These are phyloP conservation scores for Collybiopsis confluens DNA, from an alignment of 768 basidiomycete species.

Conservation along the genomic window DNA sequence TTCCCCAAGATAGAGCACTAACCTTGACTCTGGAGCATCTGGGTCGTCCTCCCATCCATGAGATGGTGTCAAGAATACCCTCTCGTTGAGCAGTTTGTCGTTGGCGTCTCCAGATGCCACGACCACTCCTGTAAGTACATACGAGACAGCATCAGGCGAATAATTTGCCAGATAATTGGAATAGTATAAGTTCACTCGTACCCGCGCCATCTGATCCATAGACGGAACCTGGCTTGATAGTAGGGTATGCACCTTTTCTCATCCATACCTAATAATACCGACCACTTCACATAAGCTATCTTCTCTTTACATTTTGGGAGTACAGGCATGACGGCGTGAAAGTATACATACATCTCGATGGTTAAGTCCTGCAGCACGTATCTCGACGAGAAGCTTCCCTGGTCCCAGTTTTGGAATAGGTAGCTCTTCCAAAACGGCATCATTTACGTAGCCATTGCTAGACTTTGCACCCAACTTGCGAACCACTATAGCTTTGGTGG, in stretches of 20 bases:
- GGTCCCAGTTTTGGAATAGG: constrained; percentile 46
- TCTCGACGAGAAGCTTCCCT: constrained; percentile 63
- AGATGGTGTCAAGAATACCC: constrained; percentile 73
- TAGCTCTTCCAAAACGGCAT: constrained; percentile 48
- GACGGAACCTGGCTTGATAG: constrained; percentile 52
- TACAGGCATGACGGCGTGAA: constrained; percentile 3
- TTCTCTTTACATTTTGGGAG: too few species aligned
- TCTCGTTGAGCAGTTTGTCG: constrained; percentile 62
- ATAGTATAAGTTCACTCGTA: constrained; percentile 15
- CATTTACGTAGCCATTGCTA: constrained; percentile 24
- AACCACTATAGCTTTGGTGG: constrained; percentile 4
- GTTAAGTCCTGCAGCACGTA: constrained; percentile 72
- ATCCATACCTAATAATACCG: constrained; percentile 90
- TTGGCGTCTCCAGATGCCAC: constrained; percentile 47
- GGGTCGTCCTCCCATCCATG: constrained; percentile 72
- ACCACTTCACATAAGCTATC: too few species aligned
- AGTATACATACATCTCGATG: constrained; percentile 55
- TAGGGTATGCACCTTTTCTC: constrained; percentile 62
- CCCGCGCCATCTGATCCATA: constrained; percentile 77
- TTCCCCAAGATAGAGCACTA: not conserved
- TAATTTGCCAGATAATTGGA: too few species aligned
- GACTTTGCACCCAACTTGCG: not conserved
- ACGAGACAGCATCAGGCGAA: too few species aligned
- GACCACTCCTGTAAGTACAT: constrained; percentile 46
- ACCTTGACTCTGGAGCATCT: constrained; percentile 64